These are phyloP conservation scores for Stephania cephalantha DNA, from an alignment of 164 flowering plant genomes.

Conservation along the genomic window DNA sequence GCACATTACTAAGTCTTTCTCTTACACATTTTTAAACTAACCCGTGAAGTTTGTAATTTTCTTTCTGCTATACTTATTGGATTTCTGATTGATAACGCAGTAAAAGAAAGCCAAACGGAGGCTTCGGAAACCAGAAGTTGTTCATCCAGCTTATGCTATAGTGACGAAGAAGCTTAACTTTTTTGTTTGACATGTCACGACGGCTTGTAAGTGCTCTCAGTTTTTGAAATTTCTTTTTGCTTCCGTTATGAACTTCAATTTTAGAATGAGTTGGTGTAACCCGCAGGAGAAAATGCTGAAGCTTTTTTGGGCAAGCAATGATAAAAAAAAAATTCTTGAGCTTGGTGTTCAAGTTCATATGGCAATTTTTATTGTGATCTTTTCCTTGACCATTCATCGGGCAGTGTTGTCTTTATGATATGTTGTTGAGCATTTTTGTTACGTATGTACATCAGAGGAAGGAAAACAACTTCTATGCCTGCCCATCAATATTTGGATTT, in stretches of 20 bases:
- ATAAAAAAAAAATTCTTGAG: not conserved
- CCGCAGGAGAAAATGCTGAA: not conserved
- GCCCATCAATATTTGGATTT: not conserved
- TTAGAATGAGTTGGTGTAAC: not conserved
- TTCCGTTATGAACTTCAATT: not conserved
- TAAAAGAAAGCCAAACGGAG: slow-evolving; percentile 80
- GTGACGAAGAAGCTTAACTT: slow-evolving; percentile 95
- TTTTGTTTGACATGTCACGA: slow-evolving; percentile 29
- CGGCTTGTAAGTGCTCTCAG: not conserved
- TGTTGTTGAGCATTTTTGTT: not conserved
- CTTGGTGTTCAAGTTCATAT: not conserved
- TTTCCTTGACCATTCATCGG: not conserved
- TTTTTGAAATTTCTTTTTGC: not conserved
- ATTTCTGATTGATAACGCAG: slow-evolving; percentile 39
- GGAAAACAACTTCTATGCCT: not conserved
- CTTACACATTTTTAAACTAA: not conserved
- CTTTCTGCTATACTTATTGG: not conserved
- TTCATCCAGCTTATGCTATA: slow-evolving; percentile 83
- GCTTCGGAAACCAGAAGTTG: slow-evolving; percentile 70
- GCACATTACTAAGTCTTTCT: not conserved
- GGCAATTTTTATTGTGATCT: not conserved
- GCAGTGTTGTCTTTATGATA: not conserved
- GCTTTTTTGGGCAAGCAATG: not conserved
- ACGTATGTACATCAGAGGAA: not conserved
- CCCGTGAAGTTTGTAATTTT: not conserved